phyloP scores from a whole-genome alignment of 768 basidiomycete genomes.

The Infundibulicybe gibba region DNA sequence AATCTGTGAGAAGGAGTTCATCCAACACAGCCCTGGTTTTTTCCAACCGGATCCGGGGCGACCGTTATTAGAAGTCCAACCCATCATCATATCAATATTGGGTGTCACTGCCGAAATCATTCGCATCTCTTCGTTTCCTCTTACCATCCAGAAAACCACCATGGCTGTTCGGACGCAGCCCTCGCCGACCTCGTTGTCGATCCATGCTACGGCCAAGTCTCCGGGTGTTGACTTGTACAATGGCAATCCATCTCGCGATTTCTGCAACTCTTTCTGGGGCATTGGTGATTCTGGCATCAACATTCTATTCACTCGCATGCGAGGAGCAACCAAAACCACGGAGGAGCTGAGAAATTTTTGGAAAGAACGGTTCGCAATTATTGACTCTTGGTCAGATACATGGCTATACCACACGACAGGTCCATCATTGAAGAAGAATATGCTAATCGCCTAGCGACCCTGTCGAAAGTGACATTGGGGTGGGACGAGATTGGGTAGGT shows the following conservation, averaged over 20 bases:
- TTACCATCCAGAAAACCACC: too few species aligned
- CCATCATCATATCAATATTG: too few species aligned
- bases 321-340: conserved; percentile 78
- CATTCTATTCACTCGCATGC: conserved; percentile 84
- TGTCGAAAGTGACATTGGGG: conserved; percentile 77
- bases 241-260: conserved; percentile 49
- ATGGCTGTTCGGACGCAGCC: too few species aligned
- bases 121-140: too few species aligned
- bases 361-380: conserved; percentile 78
- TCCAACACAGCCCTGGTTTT: too few species aligned
- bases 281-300: conserved; percentile 81
- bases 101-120: too few species aligned
- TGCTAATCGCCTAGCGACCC: conserved; percentile 71
- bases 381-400: not conserved
- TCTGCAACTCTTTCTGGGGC: conserved; percentile 98
- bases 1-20: too few species aligned
- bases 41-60: too few species aligned
- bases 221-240: conserved; percentile 43
- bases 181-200: too few species aligned
- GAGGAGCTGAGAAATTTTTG: conserved; percentile 88
- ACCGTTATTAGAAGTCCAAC: too few species aligned
- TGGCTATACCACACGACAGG: conserved; percentile 37
- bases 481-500: conserved; percentile 91
- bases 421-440: conserved; percentile 93
- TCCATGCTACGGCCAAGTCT: conserved; percentile 43